Evolutionary conservation across 1,284 basidiomycete genomes (phyloP).

Genomic region (Sphaerobolus stellatus): DNA sequence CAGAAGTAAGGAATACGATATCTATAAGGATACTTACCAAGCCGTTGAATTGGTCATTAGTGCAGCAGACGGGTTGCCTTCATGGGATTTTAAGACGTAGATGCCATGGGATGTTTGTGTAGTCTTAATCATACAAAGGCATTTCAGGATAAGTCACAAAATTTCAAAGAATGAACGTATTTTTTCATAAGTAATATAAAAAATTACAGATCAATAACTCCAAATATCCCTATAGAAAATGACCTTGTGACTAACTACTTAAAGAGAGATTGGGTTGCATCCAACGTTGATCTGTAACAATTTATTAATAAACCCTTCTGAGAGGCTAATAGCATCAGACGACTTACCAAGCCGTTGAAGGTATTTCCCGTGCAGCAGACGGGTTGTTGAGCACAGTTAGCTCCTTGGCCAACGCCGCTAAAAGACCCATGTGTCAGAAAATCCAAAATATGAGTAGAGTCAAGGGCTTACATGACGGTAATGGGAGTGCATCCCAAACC

Average conservation of each 20-base stretch:
- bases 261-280: background rate
- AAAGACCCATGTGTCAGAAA: background rate
- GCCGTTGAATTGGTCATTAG: background rate
- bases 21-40: background rate
- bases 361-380: background rate
- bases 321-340: background rate
- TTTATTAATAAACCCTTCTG: background rate
- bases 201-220: no score
- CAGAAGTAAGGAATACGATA: background rate
- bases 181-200: no score
- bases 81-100: no score
- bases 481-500: slow-evolving; percentile 1
- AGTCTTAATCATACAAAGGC: no score
- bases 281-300: background rate
- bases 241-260: background rate
- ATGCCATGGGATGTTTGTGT: no score
- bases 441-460: background rate
- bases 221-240: no score
- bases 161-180: no score
- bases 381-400: background rate
- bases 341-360: slow-evolving; percentile 6
- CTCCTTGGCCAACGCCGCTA: background rate
- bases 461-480: background rate
- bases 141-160: no score
- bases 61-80: background rate